These are phyloP conservation scores for Mycosarcoma maydis DNA, from an alignment of 1,284 basidiomycete genomes.

Conservation along the genomic window DNA sequence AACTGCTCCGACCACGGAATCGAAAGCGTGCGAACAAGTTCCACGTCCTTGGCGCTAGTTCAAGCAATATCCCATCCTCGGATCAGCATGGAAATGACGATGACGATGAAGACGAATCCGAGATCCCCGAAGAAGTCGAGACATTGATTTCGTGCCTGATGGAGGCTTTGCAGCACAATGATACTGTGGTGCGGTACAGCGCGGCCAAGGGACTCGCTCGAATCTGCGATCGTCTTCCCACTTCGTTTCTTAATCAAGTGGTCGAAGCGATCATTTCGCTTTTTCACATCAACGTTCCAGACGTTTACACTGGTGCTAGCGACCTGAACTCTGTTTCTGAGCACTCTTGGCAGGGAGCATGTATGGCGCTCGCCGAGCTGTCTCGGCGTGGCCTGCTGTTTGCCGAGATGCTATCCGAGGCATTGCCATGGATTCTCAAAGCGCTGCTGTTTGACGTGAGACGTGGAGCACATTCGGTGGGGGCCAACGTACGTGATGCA, in stretches of 20 bases:
- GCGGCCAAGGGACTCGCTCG: conserved; percentile 91
- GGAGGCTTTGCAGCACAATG: conserved; percentile 85
- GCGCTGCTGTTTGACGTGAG: conserved; percentile 91
- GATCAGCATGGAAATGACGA: conserved; percentile 1
- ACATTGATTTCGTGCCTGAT: conserved; percentile 79
- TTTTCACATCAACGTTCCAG: conserved; percentile 73
- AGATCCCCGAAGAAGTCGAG: conserved; percentile 84
- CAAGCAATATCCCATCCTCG: too few species aligned
- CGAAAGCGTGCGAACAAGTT: conserved; percentile 23
- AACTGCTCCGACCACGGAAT: conserved; percentile 46
- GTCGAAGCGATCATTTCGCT: conserved; percentile 80
- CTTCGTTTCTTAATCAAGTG: conserved; percentile 80
- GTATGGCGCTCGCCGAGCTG: conserved; percentile 90
- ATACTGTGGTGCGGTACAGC: conserved; percentile 94
- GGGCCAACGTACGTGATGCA: conserved; percentile 92
- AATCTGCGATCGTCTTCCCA: conserved; percentile 81
- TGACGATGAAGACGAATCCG: conserved; percentile 70
- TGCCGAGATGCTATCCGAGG: conserved; percentile 35
- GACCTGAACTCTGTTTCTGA: conserved; percentile 75
- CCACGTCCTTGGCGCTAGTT: conserved; percentile 12
- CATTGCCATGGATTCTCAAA: conserved; percentile 49
- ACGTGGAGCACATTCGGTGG: conserved; percentile 89
- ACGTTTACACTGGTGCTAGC: conserved; percentile 73
- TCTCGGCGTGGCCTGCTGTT: conserved; percentile 77
- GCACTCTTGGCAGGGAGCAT: conserved; percentile 92